phyloP scores from a whole-genome alignment of 208 protist genomes.

The Herpetomonas samuelpessoai region DNA sequence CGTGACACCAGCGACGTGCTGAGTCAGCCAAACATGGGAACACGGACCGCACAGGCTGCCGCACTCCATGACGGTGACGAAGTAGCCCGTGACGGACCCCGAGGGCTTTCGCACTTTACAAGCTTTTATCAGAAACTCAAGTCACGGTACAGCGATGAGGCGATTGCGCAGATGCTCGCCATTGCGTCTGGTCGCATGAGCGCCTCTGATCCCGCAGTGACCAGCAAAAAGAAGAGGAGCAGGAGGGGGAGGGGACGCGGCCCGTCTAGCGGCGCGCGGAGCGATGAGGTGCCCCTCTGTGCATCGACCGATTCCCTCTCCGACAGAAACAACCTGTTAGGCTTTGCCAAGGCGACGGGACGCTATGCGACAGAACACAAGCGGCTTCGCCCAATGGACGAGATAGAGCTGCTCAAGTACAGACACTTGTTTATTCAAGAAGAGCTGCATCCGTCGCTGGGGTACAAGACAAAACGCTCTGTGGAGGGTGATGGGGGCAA shows the following conservation, averaged over 20 bases:
- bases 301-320: not conserved
- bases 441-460: constrained; percentile 18
- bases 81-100: too few relatives aligned
- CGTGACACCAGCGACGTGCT: too few relatives aligned
- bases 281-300: not conserved
- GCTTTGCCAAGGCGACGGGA: not conserved
- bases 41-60: too few relatives aligned
- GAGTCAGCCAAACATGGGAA: too few relatives aligned
- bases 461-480: not conserved
- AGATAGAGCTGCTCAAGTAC: constrained; percentile 36
- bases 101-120: not conserved
- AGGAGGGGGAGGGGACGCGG: not conserved
- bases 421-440: constrained; percentile 20
- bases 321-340: not conserved
- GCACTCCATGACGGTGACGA: too few relatives aligned
- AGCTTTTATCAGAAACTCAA: not conserved
- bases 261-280: not conserved
- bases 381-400: constrained; percentile 24
- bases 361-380: not conserved
- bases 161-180: not conserved
- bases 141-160: not conserved
- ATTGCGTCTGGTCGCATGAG: not conserved
- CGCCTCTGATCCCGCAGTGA: too few relatives aligned
- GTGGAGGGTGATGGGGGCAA: constrained; percentile 1
- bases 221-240: too few relatives aligned